Evolutionary conservation across 805 yeast species (phyloP).

Genomic region (Diddensiella santjacobensis): DNA sequence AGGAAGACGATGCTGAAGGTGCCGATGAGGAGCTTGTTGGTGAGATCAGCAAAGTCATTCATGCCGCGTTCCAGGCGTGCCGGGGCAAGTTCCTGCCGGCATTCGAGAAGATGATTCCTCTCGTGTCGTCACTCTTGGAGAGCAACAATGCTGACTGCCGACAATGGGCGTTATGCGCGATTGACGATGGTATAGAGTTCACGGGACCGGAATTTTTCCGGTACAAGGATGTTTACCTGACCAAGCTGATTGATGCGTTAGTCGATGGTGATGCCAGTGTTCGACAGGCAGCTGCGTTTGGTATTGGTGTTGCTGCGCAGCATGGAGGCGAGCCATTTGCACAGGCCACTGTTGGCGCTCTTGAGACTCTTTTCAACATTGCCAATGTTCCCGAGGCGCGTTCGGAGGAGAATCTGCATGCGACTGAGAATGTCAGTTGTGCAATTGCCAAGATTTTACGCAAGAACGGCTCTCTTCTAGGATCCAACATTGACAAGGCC

Average conservation of each 20-base stretch:
- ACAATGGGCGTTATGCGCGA: slow-evolving; percentile 73
- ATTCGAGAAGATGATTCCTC: slow-evolving; percentile 57
- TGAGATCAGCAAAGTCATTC: slow-evolving; percentile 73
- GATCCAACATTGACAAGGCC: slow-evolving; percentile 50
- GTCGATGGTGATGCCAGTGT: slow-evolving; percentile 46
- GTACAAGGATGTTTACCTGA: slow-evolving; percentile 61
- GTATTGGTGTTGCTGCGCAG: slow-evolving; percentile 84
- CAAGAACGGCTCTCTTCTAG: slow-evolving; percentile 55
- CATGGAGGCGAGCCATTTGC: slow-evolving; percentile 63
- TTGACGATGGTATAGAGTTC: slow-evolving; percentile 77
- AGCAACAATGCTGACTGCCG: slow-evolving; percentile 67
- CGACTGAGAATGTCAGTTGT: slow-evolving; percentile 81
- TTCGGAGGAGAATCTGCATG: slow-evolving; percentile 75
- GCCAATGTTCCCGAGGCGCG: slow-evolving; percentile 75
- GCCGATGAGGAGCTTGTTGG: slow-evolving; percentile 89
- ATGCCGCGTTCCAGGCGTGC: slow-evolving; percentile 63
- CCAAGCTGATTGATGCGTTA: slow-evolving; percentile 62
- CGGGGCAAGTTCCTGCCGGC: slow-evolving; percentile 56
- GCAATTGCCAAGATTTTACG: slow-evolving; percentile 83
- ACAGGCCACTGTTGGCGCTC: slow-evolving; percentile 61
- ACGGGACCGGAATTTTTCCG: slow-evolving; percentile 65
- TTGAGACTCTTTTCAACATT: slow-evolving; percentile 71
- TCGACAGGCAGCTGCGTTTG: slow-evolving; percentile 83
- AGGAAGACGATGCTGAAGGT: slow-evolving; percentile 74
- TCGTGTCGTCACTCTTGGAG: slow-evolving; percentile 55